A percentile compares a stretch with the other conserved stretches of the same genome.
Conservation (phyloP, 441 rosid genomes). For the Isatis lusitanica region DNA sequence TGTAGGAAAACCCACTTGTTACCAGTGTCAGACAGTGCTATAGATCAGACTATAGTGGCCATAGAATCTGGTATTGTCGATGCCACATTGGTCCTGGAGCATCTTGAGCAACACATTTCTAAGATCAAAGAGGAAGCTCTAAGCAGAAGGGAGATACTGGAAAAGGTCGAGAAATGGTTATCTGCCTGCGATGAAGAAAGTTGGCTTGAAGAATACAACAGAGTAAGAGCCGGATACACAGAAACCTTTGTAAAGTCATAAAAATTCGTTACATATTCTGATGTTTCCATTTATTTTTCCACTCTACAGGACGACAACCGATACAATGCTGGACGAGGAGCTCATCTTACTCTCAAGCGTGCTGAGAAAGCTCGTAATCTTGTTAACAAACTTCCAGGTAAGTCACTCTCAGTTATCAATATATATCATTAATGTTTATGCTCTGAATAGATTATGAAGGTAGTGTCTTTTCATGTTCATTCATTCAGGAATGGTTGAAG, state of each 20-base stretch:
- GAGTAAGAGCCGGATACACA: conserved; percentile 48
- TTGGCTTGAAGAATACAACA: conserved; percentile 98
- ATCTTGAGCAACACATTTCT: conserved; percentile 79
- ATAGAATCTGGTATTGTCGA: conserved; percentile 83
- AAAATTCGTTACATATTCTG: conserved; percentile 22
- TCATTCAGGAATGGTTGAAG: conserved; percentile 78
- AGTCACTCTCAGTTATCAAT: neutral
- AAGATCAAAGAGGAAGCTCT: conserved; percentile 88
- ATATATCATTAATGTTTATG: neutral
- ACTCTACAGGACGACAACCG: conserved; percentile 78
- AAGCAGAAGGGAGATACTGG: conserved; percentile 86
- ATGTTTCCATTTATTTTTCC: neutral
- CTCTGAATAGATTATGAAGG: neutral
- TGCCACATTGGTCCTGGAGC: conserved; percentile 64
- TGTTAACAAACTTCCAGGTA: conserved; percentile 93
- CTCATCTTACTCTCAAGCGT: conserved; percentile 94
- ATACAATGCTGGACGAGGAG: conserved; percentile 95
- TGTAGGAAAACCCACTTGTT: conserved; percentile 89
- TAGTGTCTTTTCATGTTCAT: neutral
- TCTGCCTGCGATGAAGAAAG: conserved; percentile 94
- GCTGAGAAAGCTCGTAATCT: conserved; percentile 97
- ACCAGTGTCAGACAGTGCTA: conserved; percentile 62
- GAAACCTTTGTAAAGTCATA: neutral
- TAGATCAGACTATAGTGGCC: conserved; percentile 69
- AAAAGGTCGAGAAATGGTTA: conserved; percentile 93